Percentiles rank a stretch among this genome's conserved stretches.
phyloP scores from a whole-genome alignment of 805 yeast genomes.

The Saccharomyces mikatae region DNA sequence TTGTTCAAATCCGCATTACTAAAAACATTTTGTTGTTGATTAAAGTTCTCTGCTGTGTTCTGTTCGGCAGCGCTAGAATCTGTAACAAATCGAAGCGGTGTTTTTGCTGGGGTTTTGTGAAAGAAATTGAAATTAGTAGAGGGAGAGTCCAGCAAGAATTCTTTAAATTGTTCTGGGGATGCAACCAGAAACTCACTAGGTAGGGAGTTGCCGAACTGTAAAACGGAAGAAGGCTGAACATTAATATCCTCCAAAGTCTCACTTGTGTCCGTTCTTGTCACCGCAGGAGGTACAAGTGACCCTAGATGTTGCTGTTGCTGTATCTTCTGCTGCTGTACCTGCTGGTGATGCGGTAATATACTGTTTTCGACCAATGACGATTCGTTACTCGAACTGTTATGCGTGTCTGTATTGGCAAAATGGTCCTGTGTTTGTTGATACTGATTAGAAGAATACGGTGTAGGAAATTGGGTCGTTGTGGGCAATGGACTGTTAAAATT shows the following conservation, averaged over 20 bases:
- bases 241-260: constrained; percentile 25
- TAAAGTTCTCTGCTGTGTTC: constrained; percentile 2
- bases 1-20: not conserved
- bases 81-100: constrained; percentile 27
- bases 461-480: constrained; percentile 28
- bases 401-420: not conserved
- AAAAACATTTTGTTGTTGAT: not conserved
- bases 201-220: constrained; percentile 18
- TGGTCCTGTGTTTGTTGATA: constrained; percentile 1
- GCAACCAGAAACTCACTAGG: constrained; percentile 27
- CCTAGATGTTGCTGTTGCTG: not conserved
- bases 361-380: constrained; percentile 24
- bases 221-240: constrained; percentile 29
- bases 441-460: constrained; percentile 28
- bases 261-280: constrained; percentile 6
- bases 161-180: constrained; percentile 31
- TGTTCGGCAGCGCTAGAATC: constrained; percentile 9
- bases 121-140: constrained; percentile 24
- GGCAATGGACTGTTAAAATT: constrained; percentile 28
- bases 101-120: constrained; percentile 30
- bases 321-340: not conserved
- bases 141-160: constrained; percentile 29
- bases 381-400: constrained; percentile 10
- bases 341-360: constrained; percentile 6
- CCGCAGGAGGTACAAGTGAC: not conserved